Base-by-base conservation (phyloP, 768 basidiomycete genomes). In the Agaricus sinodeliciosus region DNA sequence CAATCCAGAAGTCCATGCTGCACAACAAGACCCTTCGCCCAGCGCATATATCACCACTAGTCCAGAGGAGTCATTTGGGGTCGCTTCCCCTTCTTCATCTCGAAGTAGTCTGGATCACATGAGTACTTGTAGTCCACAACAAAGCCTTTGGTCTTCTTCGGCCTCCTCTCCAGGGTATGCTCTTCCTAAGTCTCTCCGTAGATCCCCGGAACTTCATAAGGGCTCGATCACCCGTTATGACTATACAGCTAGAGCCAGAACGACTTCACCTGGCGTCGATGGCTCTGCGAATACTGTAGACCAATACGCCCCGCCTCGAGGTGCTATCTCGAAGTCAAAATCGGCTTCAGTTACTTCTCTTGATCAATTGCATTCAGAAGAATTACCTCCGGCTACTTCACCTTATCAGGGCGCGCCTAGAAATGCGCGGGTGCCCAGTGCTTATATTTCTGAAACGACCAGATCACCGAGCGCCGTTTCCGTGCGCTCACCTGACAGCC, bases 401-500 rank as follows among this genome's bases (percentile, higher is more conserved):
- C 55, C 62, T 22, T 70, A 73, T 56, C 66, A 71, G n/a, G 75
- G 76, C 51, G 60, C 66, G 11, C 72, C 71, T 3, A 63, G 60
- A 57, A 45, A 57, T 7, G 52, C 36, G 15, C 55, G 58, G 19
- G 50, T 54, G 39, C 37, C 45, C 31, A 63, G 63, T 19, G 57
- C 59, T 43, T 66, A 63, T 50, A 64, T 35, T 19, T 15, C 62
- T 34, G 65, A 68, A 41, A 55, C 67, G 47, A 65, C 65, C 0
- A 60, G 66, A 47, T 72, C 72, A 27, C 71, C 72, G 4, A 58
- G 37, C 34, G 55, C 60, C 2, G 52, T 57, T 16, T 49, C 58
- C 48, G 55, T 48, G 36, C 61, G 61, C 49, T 65, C 63, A 39
- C 59, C 58, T 44, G 61, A 62, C 49, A 67, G 63, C 51, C 62